Percentiles rank a stretch among this genome's conserved stretches.
Evolutionary conservation across 1,139 yeast genomes (phyloP).

Genomic region (Ogataea hybrid): DNA sequence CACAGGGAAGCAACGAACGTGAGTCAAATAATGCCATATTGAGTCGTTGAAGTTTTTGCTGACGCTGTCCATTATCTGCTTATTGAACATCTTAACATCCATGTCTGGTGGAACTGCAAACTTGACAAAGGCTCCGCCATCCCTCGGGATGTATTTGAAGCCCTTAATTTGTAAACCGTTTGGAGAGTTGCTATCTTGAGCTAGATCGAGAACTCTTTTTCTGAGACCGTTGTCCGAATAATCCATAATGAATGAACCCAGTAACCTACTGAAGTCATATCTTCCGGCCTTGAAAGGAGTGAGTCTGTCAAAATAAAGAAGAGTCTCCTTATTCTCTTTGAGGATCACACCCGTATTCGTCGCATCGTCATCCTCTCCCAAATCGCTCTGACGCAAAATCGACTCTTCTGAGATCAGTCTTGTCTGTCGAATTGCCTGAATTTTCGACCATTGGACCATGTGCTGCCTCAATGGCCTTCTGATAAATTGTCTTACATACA

Average conservation of each 20-base stretch:
- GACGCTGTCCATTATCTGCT: conserved; percentile 50
- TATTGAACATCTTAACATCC: conserved; percentile 49
- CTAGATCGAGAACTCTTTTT: conserved; percentile 24
- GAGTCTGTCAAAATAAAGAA: conserved; percentile 53
- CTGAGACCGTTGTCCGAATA: conserved; percentile 26
- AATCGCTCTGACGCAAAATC: conserved; percentile 12
- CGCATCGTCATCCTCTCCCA: conserved; percentile 48
- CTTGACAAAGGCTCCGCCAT: conserved; percentile 92
- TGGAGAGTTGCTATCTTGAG: conserved; percentile 19
- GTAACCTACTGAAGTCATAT: conserved; percentile 29
- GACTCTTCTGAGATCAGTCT: conserved; percentile 18
- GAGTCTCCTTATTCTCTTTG: conserved; percentile 49
- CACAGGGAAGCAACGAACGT: conserved; percentile 62
- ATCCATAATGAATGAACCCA: conserved; percentile 27
- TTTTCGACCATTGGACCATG: not conserved
- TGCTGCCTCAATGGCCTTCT: not conserved
- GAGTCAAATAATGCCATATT: conserved; percentile 36
- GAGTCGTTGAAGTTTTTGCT: conserved; percentile 31
- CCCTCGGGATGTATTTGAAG: conserved; percentile 70
- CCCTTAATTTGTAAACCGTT: conserved; percentile 39
- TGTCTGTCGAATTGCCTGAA: not conserved
- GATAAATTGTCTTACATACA: not conserved
- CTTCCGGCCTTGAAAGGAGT: conserved; percentile 39
- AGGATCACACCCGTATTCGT: conserved; percentile 60
- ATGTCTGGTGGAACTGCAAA: conserved; percentile 56